Conservation (phyloP, 371 early-diverging fungal species). For the Mucor sp. region DNA sequence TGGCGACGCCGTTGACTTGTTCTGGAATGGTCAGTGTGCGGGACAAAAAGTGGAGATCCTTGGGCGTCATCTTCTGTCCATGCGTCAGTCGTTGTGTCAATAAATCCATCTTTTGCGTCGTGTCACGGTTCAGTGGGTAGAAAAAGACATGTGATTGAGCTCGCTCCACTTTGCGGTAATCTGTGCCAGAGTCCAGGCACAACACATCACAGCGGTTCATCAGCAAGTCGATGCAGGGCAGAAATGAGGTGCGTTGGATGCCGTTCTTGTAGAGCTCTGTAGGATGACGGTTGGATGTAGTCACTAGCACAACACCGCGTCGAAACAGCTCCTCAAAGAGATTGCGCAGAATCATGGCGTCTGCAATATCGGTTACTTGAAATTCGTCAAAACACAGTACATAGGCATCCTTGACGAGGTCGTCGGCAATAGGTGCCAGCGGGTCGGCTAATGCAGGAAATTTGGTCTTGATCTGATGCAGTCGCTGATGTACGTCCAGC, state of each 20-base stretch:
- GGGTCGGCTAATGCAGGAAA: conserved; percentile 65
- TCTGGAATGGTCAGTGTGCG: conserved; percentile 66
- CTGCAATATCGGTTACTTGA: conserved; percentile 96
- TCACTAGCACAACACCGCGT: conserved; percentile 89
- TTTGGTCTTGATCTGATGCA: conserved; percentile 71
- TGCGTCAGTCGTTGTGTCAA: conserved; percentile 38
- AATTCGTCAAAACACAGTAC: conserved; percentile 97
- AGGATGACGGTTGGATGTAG: conserved; percentile 94
- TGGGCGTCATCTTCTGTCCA: conserved; percentile 35
- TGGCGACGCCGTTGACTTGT: conserved; percentile 70
- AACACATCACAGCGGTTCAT: conserved; percentile 81
- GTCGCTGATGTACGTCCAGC: conserved; percentile 87
- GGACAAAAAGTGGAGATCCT: conserved; percentile 72
- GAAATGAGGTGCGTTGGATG: conserved; percentile 86
- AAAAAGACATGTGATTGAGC: conserved; percentile 63
- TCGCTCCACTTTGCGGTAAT: conserved; percentile 76
- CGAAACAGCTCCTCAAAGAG: conserved; percentile 80
- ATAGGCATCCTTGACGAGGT: conserved; percentile 77
- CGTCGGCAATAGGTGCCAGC: conserved; percentile 79
- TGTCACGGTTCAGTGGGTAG: conserved; percentile 58
- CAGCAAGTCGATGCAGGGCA: conserved; percentile 89
- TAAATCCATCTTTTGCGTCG: conserved; percentile 41
- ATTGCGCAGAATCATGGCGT: conserved; percentile 93
- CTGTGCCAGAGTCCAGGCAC: conserved; percentile 85
- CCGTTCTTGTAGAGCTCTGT: conserved; percentile 95